These are phyloP conservation scores for Flaveria linearis DNA, from an alignment of 129 eudicot genomes.

Conservation along the genomic window DNA sequence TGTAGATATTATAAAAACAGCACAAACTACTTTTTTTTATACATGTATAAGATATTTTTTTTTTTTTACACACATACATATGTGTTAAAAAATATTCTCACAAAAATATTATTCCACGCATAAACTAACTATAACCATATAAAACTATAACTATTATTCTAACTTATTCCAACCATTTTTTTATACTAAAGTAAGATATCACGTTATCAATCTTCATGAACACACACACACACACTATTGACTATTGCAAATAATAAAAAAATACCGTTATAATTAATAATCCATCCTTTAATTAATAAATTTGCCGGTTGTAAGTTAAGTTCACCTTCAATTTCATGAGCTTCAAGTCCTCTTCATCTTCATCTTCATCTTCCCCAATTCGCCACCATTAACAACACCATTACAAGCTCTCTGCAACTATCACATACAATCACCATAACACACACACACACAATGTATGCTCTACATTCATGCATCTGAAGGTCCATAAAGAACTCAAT, in stretches of 20 bases:
- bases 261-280: neutral
- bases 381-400: conserved; percentile 25
- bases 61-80: too few species aligned
- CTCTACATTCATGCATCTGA: conserved; percentile 33
- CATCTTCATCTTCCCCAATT: conserved; percentile 18
- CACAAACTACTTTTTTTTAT: too few species aligned
- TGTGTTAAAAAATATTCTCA: too few species aligned
- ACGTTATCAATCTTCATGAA: neutral
- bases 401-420: neutral
- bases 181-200: neutral
- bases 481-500: neutral
- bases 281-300: conserved; percentile 20
- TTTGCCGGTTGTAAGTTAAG: conserved; percentile 31
- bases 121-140: too few species aligned
- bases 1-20: too few species aligned
- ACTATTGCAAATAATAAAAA: neutral
- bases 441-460: conserved; percentile 22
- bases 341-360: conserved; percentile 20
- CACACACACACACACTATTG: neutral
- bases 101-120: too few species aligned
- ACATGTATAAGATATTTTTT: too few species aligned
- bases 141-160: neutral
- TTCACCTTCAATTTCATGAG: conserved; percentile 30
- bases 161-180: neutral
- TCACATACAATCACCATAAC: neutral